phyloP scores from a whole-genome alignment of 768 basidiomycete genomes.

The Asterophora parasitica region DNA sequence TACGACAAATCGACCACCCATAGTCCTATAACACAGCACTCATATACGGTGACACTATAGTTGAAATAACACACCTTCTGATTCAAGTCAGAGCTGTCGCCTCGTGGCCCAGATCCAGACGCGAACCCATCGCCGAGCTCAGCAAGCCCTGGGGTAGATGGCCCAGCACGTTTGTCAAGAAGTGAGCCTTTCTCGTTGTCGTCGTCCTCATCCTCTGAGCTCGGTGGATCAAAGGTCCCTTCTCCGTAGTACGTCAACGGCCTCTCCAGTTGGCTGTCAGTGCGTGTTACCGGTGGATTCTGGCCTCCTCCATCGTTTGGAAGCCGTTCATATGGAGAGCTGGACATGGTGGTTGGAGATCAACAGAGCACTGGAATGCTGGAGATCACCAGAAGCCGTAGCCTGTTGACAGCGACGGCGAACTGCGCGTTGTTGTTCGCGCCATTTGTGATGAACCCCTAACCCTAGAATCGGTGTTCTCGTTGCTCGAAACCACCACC shows the following conservation, averaged over 20 bases:
- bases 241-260: slow-evolving; percentile 63
- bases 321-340: slow-evolving; percentile 14
- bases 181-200: slow-evolving; percentile 31
- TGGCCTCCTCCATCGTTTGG: slow-evolving; percentile 6
- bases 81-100: slow-evolving; percentile 8
- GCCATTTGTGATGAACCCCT: slow-evolving; percentile 9
- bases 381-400: background rate
- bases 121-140: slow-evolving; percentile 16
- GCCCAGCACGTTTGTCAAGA: slow-evolving; percentile 38
- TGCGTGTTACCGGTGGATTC: background rate
- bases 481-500: slow-evolving; percentile 7
- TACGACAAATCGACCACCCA: too few species aligned
- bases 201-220: slow-evolving; percentile 71
- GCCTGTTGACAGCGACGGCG: too few species aligned
- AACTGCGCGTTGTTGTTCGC: background rate
- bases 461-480: slow-evolving; percentile 18
- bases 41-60: too few species aligned
- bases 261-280: slow-evolving; percentile 8
- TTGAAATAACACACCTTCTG: slow-evolving; percentile 7
- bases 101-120: slow-evolving; percentile 8
- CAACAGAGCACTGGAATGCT: slow-evolving; percentile 1
- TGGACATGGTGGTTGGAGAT: slow-evolving; percentile 7
- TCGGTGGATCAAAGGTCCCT: slow-evolving; percentile 72
- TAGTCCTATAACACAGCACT: too few species aligned
- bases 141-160: slow-evolving; percentile 22